Evolutionary conservation across 148 eudicot species (phyloP), one percentile per base, ranked within the genome.

Genomic region (Fagopyrum tataricum): DNA sequence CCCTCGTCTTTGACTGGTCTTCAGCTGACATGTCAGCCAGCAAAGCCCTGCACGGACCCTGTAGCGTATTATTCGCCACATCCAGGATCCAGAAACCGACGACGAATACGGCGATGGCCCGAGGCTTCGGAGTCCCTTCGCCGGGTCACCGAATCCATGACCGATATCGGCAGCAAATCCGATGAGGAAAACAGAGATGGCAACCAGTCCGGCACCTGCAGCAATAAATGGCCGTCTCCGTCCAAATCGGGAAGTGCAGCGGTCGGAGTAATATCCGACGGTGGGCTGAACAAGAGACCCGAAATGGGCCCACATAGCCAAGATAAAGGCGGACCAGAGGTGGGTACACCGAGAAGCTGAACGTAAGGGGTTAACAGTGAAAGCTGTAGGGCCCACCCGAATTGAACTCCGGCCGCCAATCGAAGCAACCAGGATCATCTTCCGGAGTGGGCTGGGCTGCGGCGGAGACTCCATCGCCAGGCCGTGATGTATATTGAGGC

Each of bases 351-450:
- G 0, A 86, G 78, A 17, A 83, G 83, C 58, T 86, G 89, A 0
- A 86, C 89, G 73, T 86, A 86, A 7, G 89, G 89, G 31, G 89
- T 86, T 0, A 86, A 76, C 21, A 86, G 73, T 9, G 89, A 86
- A 9, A 86, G 78, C 73, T 86, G 89, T n/a, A 86, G 44, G 20
- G 89, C 89, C 89, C 89, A 86, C 1, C 89, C 89, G 71, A 86
- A 86, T 44, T 86, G 89, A 13, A 86, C 78, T 2, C 89, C 89
- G 20, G 89, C 85, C 2, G 89, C 89, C 89, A 14, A 86, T 81
- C 5, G 89, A 86, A 1, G 89, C 86, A 10, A 86, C 86, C 4
- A 81, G 47, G 31, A 76, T 72, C 2, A 83, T 70, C 77, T 81
- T 85, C 15, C 77, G 24, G 0, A 85, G 72, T 2, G 86, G 83